Conservation (phyloP, 805 yeast species). For the Candida tallmaniae region DNA sequence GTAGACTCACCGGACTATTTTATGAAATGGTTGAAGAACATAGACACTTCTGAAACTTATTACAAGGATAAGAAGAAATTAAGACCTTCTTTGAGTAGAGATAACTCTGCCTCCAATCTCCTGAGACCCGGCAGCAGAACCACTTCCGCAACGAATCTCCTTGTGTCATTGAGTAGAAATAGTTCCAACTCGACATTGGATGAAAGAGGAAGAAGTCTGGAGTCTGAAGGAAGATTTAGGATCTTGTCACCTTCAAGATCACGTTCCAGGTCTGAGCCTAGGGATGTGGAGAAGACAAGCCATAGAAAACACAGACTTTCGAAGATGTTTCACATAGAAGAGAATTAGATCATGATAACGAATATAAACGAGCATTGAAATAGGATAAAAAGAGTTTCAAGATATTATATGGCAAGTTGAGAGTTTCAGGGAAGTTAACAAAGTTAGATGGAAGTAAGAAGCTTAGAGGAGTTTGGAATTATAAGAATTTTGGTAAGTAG, state of each 20-base stretch:
- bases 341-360: no score
- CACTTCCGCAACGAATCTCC: slow-evolving; percentile 9
- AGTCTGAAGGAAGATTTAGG: background rate
- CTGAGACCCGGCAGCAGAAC: slow-evolving; percentile 13
- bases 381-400: no score
- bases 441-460: no score
- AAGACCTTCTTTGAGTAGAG: slow-evolving; percentile 8
- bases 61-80: slow-evolving; percentile 14
- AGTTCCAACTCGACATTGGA: slow-evolving; percentile 7
- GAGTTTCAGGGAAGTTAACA: no score
- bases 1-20: slow-evolving; percentile 33
- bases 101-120: slow-evolving; percentile 3
- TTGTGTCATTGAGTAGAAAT: slow-evolving; percentile 6
- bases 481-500: no score
- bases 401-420: no score
- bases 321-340: no score
- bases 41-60: slow-evolving; percentile 18
- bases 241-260: slow-evolving; percentile 13
- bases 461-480: no score
- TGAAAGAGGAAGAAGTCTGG: slow-evolving; percentile 16
- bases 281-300: no score
- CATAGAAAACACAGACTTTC: no score
- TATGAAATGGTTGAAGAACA: slow-evolving; percentile 26
- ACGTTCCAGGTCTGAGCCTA: slow-evolving; percentile 17
- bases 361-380: no score